These are phyloP conservation scores for Gentiana macrophylla DNA, from an alignment of 257 asterid species.

Conservation along the genomic window DNA sequence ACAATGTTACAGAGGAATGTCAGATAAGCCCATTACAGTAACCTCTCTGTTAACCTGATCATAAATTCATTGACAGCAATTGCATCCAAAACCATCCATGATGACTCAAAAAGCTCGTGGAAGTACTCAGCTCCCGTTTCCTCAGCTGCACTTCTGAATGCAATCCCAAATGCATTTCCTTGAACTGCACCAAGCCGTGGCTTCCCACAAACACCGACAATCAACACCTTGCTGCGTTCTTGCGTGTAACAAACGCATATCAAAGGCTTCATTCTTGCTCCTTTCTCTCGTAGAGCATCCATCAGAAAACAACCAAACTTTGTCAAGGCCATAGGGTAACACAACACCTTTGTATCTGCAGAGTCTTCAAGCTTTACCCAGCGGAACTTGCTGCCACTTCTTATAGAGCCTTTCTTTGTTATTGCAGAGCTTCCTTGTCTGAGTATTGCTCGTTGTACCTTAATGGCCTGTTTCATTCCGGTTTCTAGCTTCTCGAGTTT, in stretches of 20 bases:
- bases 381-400: slow-evolving; percentile 93
- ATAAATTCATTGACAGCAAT: slow-evolving; percentile 79
- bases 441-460: slow-evolving; percentile 85
- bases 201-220: slow-evolving; percentile 91
- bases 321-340: slow-evolving; percentile 90
- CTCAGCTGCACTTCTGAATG: slow-evolving; percentile 87
- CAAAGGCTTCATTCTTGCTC: slow-evolving; percentile 95
- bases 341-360: slow-evolving; percentile 62
- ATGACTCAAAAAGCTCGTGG: slow-evolving; percentile 94
- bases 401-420: slow-evolving; percentile 84
- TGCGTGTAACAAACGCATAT: slow-evolving; percentile 73
- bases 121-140: slow-evolving; percentile 88
- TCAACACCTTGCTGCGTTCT: slow-evolving; percentile 52
- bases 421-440: slow-evolving; percentile 97
- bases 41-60: slow-evolving; percentile 89
- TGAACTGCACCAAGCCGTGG: slow-evolving; percentile 90
- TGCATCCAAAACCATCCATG: slow-evolving; percentile 91
- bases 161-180: slow-evolving; percentile 89
- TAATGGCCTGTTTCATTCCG: slow-evolving; percentile 93
- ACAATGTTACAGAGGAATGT: slow-evolving; percentile 13
- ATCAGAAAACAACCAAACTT: slow-evolving; percentile 78
- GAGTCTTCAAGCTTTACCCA: slow-evolving; percentile 96
- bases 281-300: slow-evolving; percentile 97
- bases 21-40: slow-evolving; percentile 28
- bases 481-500: slow-evolving; percentile 69